A percentile compares a stretch with the other conserved stretches of the same genome.
These are phyloP conservation scores for Wickerhamiella galacta DNA, from an alignment of 805 yeast species.

Conservation along the genomic window DNA sequence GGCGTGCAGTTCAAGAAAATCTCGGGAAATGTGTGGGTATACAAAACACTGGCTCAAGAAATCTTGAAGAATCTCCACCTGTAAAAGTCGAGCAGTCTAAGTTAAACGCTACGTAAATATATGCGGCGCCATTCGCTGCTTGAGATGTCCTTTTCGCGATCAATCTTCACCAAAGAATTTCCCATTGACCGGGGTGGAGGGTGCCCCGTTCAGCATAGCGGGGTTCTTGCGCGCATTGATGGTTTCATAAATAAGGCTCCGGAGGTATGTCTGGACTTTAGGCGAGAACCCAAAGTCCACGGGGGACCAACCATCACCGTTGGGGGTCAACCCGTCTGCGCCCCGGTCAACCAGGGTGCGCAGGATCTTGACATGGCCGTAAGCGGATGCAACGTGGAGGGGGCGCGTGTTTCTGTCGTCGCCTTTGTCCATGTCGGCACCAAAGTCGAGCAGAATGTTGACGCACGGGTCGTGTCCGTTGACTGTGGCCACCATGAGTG, in stretches of 20 bases:
- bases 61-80: slow-evolving; percentile 57
- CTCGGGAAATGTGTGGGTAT: slow-evolving; percentile 88
- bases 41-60: slow-evolving; percentile 77
- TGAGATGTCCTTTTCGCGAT: too few species aligned
- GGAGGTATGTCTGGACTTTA: slow-evolving; percentile 31
- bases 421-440: slow-evolving; percentile 57
- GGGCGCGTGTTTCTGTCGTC: slow-evolving; percentile 72
- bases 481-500: slow-evolving; percentile 48
- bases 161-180: too few species aligned
- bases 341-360: slow-evolving; percentile 34
- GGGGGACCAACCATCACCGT: slow-evolving; percentile 50
- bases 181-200: too few species aligned
- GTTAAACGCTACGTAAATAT: too few species aligned
- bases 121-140: too few species aligned
- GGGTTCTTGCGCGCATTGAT: too few species aligned
- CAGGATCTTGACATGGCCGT: slow-evolving; percentile 43
- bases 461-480: slow-evolving; percentile 47
- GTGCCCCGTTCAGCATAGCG: too few species aligned
- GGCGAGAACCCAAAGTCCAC: slow-evolving; percentile 40
- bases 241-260: too few species aligned
- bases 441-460: slow-evolving; percentile 48
- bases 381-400: slow-evolving; percentile 64
- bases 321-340: slow-evolving; percentile 33
- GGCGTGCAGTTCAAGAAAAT: slow-evolving; percentile 93
- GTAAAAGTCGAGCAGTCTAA: too few species aligned